Conservation (phyloP, 2,329 filamentous ascomycete genomes). For the Bimuria novae-zelandiae region DNA sequence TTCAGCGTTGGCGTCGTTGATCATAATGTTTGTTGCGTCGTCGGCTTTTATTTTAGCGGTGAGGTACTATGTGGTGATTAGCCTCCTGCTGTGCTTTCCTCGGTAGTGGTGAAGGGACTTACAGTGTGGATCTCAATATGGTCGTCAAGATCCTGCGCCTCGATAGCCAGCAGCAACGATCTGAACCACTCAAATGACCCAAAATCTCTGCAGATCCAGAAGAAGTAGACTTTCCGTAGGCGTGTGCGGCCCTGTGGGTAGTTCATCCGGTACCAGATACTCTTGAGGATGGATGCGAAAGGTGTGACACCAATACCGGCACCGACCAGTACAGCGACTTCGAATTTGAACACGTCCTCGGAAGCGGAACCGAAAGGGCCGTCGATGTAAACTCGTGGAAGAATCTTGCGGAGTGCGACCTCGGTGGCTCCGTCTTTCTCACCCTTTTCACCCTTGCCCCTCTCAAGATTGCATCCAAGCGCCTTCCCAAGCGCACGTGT, state of each 20-base stretch:
- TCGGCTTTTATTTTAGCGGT: slow-evolving; percentile 86
- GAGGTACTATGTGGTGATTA: slow-evolving; percentile 62
- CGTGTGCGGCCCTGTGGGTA: slow-evolving; percentile 80
- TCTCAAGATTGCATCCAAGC: slow-evolving; percentile 76
- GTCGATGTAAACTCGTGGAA: slow-evolving; percentile 81
- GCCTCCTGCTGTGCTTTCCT: background rate
- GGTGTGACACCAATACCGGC: slow-evolving; percentile 58
- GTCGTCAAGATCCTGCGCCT: slow-evolving; percentile 81
- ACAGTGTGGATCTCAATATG: slow-evolving; percentile 84
- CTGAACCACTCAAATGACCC: slow-evolving; percentile 90
- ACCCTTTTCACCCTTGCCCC: slow-evolving; percentile 51
- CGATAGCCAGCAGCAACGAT: slow-evolving; percentile 80
- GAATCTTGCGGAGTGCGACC: slow-evolving; percentile 72
- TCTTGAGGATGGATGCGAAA: slow-evolving; percentile 67
- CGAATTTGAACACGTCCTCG: slow-evolving; percentile 80
- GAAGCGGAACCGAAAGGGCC: slow-evolving; percentile 86
- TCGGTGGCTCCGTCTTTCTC: slow-evolving; percentile 64
- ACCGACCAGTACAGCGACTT: slow-evolving; percentile 56
- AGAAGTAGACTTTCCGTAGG: slow-evolving; percentile 86
- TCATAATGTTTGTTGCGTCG: slow-evolving; percentile 90
- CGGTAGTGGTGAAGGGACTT: slow-evolving; percentile 24
- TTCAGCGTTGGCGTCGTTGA: slow-evolving; percentile 84
- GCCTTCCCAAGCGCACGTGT: slow-evolving; percentile 70
- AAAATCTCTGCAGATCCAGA: slow-evolving; percentile 90
- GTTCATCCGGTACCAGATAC: slow-evolving; percentile 93